A percentile compares a stretch with the other conserved stretches of the same genome.
phyloP scores from a whole-genome alignment of 2,329 filamentous ascomycete genomes.

The Trichocomaceae sp. region DNA sequence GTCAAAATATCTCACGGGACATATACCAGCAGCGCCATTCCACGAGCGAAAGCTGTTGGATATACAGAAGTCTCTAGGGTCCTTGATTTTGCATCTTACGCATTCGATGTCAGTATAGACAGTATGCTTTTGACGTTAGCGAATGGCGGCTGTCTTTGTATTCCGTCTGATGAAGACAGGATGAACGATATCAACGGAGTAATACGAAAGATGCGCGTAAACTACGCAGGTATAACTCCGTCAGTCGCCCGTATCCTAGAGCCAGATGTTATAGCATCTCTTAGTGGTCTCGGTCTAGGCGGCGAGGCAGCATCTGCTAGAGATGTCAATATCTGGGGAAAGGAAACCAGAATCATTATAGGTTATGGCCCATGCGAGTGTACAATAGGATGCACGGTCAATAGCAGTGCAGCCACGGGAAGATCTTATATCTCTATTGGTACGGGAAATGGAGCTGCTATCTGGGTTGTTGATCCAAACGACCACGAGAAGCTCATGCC shows the following conservation, averaged over 20 bases:
- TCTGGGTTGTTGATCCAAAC: slow-evolving; percentile 22
- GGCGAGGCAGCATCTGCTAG: slow-evolving; percentile 28
- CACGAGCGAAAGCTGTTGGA: slow-evolving; percentile 46
- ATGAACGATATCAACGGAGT: slow-evolving; percentile 40
- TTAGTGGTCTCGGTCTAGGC: slow-evolving; percentile 31
- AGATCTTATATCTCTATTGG: slow-evolving; percentile 15
- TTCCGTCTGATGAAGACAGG: slow-evolving; percentile 43
- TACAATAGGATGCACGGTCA: slow-evolving; percentile 24
- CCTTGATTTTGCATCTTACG: slow-evolving; percentile 33
- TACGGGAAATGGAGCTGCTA: slow-evolving; percentile 8
- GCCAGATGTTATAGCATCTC: slow-evolving; percentile 32
- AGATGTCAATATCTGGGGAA: slow-evolving; percentile 24
- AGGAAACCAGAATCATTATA: slow-evolving; percentile 5
- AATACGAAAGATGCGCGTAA: slow-evolving; percentile 43
- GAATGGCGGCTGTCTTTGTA: slow-evolving; percentile 50
- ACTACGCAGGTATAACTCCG: slow-evolving; percentile 51
- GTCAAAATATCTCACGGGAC: slow-evolving; percentile 50
- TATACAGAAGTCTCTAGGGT: slow-evolving; percentile 42
- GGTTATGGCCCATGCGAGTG: slow-evolving; percentile 9
- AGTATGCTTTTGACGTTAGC: slow-evolving; percentile 7
- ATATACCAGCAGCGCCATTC: slow-evolving; percentile 49
- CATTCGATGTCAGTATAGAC: slow-evolving; percentile 35
- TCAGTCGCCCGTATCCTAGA: slow-evolving; percentile 41
- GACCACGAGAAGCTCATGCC: slow-evolving; percentile 21
- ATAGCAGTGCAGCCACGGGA: slow-evolving; percentile 11